Evolutionary conservation across 2,329 filamentous ascomycete species (phyloP).

Genomic region (Colletotrichum agaves): DNA sequence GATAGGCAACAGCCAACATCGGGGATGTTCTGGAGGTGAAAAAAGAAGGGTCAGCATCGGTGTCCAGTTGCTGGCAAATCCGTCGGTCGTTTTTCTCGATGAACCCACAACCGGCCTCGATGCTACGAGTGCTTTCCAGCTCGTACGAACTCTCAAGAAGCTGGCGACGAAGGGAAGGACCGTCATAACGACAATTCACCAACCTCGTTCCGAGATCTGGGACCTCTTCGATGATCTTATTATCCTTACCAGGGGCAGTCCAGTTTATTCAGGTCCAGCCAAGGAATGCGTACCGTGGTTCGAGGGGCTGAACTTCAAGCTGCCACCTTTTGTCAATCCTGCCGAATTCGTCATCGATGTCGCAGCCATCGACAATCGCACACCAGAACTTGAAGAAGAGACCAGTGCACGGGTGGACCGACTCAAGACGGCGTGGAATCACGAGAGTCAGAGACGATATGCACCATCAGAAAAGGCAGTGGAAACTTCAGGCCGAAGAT

Average conservation of each 20-base stretch:
- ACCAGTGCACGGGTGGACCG: slow-evolving; percentile 69
- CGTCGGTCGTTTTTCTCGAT: slow-evolving; percentile 80
- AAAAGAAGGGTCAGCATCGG: slow-evolving; percentile 81
- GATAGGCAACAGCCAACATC: slow-evolving; percentile 76
- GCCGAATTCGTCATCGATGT: slow-evolving; percentile 82
- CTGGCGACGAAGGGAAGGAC: slow-evolving; percentile 76
- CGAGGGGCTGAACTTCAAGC: slow-evolving; percentile 64
- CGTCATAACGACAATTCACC: slow-evolving; percentile 79
- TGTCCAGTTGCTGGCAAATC: slow-evolving; percentile 82
- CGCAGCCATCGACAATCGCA: slow-evolving; percentile 78
- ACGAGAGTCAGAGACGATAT: slow-evolving; percentile 41
- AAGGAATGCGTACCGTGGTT: slow-evolving; percentile 73
- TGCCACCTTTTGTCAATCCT: slow-evolving; percentile 80
- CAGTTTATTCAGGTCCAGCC: slow-evolving; percentile 73
- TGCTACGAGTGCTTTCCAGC: slow-evolving; percentile 79
- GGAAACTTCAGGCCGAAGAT: slow-evolving; percentile 26
- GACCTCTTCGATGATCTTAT: slow-evolving; percentile 78
- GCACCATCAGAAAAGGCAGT: slow-evolving; percentile 36
- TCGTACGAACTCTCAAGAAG: slow-evolving; percentile 75
- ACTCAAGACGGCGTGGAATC: slow-evolving; percentile 69
- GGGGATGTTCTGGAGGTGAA: slow-evolving; percentile 82
- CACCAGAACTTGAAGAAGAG: slow-evolving; percentile 70
- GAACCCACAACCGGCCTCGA: slow-evolving; percentile 84
- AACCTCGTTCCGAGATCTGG: slow-evolving; percentile 84
- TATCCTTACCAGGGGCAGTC: slow-evolving; percentile 73